phyloP scores from a whole-genome alignment of 352 stramenopile genomes.

The Ochromonadaceae sp. region DNA sequence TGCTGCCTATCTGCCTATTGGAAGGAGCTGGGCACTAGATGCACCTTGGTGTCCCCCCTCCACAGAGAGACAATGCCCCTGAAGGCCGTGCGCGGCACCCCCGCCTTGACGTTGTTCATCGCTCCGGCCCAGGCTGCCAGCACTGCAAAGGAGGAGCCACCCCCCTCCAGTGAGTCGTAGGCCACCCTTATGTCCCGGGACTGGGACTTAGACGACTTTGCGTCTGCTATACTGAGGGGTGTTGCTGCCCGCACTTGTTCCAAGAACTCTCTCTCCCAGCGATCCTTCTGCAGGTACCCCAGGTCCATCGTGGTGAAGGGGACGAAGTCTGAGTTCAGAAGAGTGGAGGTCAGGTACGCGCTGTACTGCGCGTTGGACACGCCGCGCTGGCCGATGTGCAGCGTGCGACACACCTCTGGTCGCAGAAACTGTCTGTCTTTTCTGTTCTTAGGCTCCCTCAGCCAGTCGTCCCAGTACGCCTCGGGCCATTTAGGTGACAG shows the following conservation, averaged over 20 bases:
- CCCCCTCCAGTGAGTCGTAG: conserved; percentile 34
- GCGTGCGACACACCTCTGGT: conserved; percentile 57
- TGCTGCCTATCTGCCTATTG: too few species aligned
- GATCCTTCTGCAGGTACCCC: conserved; percentile 37
- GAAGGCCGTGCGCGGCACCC: conserved; percentile 55
- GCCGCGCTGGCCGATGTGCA: conserved; percentile 51
- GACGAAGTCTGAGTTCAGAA: conserved; percentile 8
- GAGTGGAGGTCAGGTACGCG: neutral
- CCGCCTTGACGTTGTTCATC: conserved; percentile 57
- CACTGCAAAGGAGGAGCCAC: conserved; percentile 31
- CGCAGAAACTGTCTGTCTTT: conserved; percentile 46
- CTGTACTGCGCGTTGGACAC: conserved; percentile 33
- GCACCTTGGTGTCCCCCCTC: conserved; percentile 22
- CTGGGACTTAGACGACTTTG: conserved; percentile 28
- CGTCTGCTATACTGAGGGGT: conserved; percentile 22
- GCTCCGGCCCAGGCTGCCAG: conserved; percentile 41
- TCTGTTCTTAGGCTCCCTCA: conserved; percentile 43
- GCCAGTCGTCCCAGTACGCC: conserved; percentile 71
- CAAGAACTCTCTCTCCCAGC: conserved; percentile 38
- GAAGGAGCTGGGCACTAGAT: conserved; percentile 28
- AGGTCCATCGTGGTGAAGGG: conserved; percentile 37
- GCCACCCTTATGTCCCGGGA: conserved; percentile 32
- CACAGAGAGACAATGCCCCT: conserved; percentile 49
- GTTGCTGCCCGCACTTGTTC: conserved; percentile 28
- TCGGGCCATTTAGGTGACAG: conserved; percentile 37